These are phyloP conservation scores for Penicillium turbatum DNA, from an alignment of 495 filamentous ascomycete species.

Conservation along the genomic window DNA sequence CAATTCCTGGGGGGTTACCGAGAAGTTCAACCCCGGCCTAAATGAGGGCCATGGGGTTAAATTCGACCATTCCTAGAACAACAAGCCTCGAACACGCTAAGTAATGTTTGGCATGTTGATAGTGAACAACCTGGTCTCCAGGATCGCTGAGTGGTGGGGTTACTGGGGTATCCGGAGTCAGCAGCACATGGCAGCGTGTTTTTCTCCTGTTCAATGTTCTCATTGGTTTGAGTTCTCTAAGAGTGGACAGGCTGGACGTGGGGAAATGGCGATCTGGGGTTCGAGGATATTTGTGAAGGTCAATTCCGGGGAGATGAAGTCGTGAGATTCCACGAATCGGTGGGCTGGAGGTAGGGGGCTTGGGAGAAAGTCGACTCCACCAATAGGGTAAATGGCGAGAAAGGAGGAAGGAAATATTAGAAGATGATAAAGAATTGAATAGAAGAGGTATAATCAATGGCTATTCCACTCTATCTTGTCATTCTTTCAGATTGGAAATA, in stretches of 20 bases:
- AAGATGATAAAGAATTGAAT: no score
- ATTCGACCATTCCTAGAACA: constrained; percentile 11
- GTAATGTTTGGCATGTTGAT: constrained; percentile 19
- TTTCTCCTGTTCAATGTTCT: neutral
- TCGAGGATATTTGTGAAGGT: constrained; percentile 35
- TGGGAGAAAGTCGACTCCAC: constrained; percentile 32
- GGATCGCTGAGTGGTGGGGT: constrained; percentile 34
- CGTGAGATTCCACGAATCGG: constrained; percentile 38
- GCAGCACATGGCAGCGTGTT: constrained; percentile 11
- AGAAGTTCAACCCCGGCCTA: constrained; percentile 6
- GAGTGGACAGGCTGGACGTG: constrained; percentile 10
- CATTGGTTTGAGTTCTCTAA: constrained; percentile 10
- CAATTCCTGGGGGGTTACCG: neutral
- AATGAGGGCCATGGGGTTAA: constrained; percentile 15
- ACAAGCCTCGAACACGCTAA: constrained; percentile 21
- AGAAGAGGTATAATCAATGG: no score
- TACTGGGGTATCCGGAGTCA: constrained; percentile 24
- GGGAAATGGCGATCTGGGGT: constrained; percentile 32
- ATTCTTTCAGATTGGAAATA: no score
- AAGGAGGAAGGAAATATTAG: no score
- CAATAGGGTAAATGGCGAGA: constrained; percentile 21
- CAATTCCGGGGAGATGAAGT: constrained; percentile 16
- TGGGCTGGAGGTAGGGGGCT: neutral
- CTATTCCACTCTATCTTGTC: no score
- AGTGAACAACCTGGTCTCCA: constrained; percentile 10